Evolutionary conservation across 1,284 basidiomycete species (phyloP).

Genomic region (Thelephora terrestris): DNA sequence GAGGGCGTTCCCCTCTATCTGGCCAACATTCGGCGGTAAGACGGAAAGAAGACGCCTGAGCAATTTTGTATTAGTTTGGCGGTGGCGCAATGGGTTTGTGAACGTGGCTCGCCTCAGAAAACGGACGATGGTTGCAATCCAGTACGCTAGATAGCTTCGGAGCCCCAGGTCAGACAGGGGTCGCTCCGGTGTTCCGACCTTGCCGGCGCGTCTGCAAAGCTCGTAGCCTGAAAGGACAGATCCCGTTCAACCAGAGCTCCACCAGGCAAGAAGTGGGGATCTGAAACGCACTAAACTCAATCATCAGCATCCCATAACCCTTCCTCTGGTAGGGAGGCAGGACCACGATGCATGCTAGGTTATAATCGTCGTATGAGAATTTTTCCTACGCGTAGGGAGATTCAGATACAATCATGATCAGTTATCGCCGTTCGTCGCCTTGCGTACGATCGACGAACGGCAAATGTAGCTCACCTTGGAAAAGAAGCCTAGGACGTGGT

Average conservation of each 20-base stretch:
- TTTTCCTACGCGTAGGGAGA: constrained; percentile 63
- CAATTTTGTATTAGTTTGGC: not conserved
- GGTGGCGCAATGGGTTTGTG: not conserved
- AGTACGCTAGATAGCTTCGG: constrained; percentile 86
- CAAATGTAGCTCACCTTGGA: constrained; percentile 57
- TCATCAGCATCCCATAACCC: constrained; percentile 92
- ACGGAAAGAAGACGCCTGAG: constrained; percentile 47
- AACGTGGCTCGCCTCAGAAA: constrained; percentile 51
- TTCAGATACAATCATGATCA: not conserved
- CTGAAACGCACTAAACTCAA: constrained; percentile 83
- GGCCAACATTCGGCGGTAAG: constrained; percentile 40
- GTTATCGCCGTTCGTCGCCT: not conserved
- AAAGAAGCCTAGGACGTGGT: constrained; percentile 90
- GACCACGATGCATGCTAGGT: constrained; percentile 93
- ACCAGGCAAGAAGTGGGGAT: too few relatives aligned
- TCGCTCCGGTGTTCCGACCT: constrained; percentile 88
- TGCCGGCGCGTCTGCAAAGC: constrained; percentile 68
- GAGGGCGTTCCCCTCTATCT: constrained; percentile 14
- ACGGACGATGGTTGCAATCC: constrained; percentile 79
- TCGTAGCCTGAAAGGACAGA: constrained; percentile 66
- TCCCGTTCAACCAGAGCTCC: not conserved
- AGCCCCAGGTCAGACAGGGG: constrained; percentile 91
- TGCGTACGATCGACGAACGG: not conserved
- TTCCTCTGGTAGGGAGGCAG: constrained; percentile 89
- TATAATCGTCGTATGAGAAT: constrained; percentile 92